A percentile compares a stretch with the other conserved stretches of the same genome.
Evolutionary conservation across 208 protist species (phyloP).

Genomic region (Plasmodiophora brassicae): DNA sequence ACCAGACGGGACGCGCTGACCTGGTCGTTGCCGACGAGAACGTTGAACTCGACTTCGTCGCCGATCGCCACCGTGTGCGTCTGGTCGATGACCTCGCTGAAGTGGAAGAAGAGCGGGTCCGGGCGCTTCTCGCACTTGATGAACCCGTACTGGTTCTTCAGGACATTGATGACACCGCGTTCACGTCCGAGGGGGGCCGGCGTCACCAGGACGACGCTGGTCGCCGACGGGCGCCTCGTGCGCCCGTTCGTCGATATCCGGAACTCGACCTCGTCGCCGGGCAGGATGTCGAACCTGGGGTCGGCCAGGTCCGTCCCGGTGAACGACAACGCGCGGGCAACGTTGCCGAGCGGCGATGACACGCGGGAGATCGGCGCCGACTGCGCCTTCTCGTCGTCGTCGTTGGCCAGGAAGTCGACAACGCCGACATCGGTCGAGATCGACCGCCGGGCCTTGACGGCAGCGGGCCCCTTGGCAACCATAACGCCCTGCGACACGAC

Average conservation of each 20-base stretch:
- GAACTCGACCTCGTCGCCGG: constrained; percentile 25
- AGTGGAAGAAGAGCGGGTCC: constrained; percentile 23
- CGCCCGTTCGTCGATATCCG: not conserved
- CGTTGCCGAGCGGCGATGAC: not conserved
- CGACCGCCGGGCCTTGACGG: not conserved
- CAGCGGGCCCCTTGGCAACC: not conserved
- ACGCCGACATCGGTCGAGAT: not conserved
- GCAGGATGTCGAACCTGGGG: not conserved
- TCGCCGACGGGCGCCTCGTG: not conserved
- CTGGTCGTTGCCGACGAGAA: not conserved
- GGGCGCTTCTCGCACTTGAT: constrained; percentile 17
- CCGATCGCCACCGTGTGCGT: not conserved
- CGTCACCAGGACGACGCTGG: not conserved
- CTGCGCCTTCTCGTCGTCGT: not conserved
- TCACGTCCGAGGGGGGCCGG: not conserved
- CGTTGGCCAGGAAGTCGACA: not conserved
- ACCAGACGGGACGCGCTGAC: not conserved
- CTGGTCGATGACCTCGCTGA: not conserved
- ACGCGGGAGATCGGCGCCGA: not conserved
- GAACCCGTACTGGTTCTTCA: constrained; percentile 13
- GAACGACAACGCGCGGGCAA: not conserved
- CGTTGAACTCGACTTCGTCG: constrained; percentile 23
- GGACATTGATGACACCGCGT: not conserved
- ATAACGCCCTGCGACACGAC: not conserved
- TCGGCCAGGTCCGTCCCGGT: not conserved